Percentiles rank a stretch among this genome's conserved stretches.
Conservation (phyloP, 106 monocot species). For the Dioscorea alata region DNA sequence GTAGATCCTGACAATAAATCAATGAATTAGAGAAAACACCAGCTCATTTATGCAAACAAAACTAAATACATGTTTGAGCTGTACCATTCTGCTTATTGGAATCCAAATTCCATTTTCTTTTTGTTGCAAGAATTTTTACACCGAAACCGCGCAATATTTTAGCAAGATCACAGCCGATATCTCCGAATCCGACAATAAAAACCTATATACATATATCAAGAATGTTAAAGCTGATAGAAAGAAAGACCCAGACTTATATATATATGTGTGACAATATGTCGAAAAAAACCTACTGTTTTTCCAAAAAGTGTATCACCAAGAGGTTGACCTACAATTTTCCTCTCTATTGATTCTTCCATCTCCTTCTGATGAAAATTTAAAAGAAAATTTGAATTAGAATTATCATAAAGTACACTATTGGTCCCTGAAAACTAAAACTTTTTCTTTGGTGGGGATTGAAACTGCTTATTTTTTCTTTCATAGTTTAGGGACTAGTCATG, state of each 20-base stretch:
- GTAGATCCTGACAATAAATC: too few relatives aligned
- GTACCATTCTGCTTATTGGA: too few relatives aligned
- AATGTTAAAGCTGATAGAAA: neutral
- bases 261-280: too few relatives aligned
- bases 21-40: too few relatives aligned
- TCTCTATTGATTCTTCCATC: constrained; percentile 66
- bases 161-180: constrained; percentile 80
- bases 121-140: constrained; percentile 85
- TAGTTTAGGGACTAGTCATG: too few relatives aligned
- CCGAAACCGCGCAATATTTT: constrained; percentile 79
- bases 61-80: too few relatives aligned
- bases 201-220: constrained; percentile 28
- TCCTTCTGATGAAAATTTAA: constrained; percentile 61
- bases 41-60: too few relatives aligned
- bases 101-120: constrained; percentile 54
- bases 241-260: neutral
- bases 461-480: too few relatives aligned
- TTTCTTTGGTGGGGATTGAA: too few relatives aligned
- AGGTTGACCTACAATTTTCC: constrained; percentile 57
- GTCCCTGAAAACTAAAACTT: too few relatives aligned
- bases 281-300: constrained; percentile 60
- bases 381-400: neutral
- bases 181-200: constrained; percentile 82
- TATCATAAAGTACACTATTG: neutral
- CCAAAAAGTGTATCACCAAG: constrained; percentile 77